phyloP scores from a whole-genome alignment of 1,284 basidiomycete genomes.

The Ceratobasidium sp. region DNA sequence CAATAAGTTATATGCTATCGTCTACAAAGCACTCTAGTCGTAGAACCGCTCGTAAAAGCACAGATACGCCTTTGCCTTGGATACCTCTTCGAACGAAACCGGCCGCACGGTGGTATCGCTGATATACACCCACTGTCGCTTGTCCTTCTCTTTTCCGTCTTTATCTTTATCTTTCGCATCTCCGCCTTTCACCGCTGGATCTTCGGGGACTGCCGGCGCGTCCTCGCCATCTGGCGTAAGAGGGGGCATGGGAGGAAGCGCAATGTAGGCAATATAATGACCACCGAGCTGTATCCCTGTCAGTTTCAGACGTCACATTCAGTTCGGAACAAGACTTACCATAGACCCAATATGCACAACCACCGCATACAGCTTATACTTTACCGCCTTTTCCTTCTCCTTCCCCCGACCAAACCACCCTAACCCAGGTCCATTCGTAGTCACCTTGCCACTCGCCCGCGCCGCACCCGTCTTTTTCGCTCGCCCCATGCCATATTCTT shows the following conservation, averaged over 20 bases:
- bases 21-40: constrained; percentile 24
- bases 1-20: constrained; percentile 26
- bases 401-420: constrained; percentile 53
- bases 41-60: constrained; percentile 84
- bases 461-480: constrained; percentile 51
- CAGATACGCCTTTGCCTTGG: constrained; percentile 91
- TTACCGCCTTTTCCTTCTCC: constrained; percentile 65
- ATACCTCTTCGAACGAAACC: constrained; percentile 86
- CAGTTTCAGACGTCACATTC: background rate
- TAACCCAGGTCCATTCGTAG: background rate
- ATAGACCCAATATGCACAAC: constrained; percentile 93
- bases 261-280: constrained; percentile 86
- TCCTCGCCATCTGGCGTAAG: constrained; percentile 47
- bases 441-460: background rate
- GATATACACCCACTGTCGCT: constrained; percentile 90
- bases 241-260: constrained; percentile 62
- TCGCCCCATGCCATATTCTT: constrained; percentile 68
- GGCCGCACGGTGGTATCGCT: constrained; percentile 84
- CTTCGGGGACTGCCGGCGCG: background rate
- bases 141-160: constrained; percentile 47
- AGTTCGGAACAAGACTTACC: constrained; percentile 61
- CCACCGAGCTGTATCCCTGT: constrained; percentile 72
- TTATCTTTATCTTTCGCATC: constrained; percentile 51
- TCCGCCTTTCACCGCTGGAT: constrained; percentile 3
- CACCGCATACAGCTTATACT: constrained; percentile 83